A percentile compares a stretch with the other conserved stretches of the same genome.
Evolutionary conservation across 176 grass and related monocot species (phyloP).

Genomic region (Phyllostachys edulis): DNA sequence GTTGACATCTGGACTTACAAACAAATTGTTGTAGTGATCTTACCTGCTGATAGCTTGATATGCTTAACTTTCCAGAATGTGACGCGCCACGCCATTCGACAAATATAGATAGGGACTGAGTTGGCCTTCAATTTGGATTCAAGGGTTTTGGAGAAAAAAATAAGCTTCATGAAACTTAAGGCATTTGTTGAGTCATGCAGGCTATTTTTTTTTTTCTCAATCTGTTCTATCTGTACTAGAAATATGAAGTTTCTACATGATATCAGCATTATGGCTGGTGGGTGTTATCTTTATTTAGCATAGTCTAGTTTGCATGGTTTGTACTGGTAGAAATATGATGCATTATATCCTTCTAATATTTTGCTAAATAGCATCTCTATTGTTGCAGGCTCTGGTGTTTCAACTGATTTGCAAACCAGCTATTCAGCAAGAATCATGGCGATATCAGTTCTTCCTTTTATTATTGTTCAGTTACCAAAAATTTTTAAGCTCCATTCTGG

Average conservation of each 20-base stretch:
- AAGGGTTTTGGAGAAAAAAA: not conserved
- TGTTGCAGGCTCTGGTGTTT: slow-evolving; percentile 70
- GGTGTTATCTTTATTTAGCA: not conserved
- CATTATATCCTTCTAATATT: slow-evolving; percentile 3
- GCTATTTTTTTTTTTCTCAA: not conserved
- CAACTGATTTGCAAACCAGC: slow-evolving; percentile 77
- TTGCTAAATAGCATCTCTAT: slow-evolving; percentile 16
- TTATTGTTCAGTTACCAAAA: slow-evolving; percentile 79
- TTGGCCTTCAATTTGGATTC: not conserved
- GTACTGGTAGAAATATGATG: not conserved
- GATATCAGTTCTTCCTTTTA: slow-evolving; percentile 82
- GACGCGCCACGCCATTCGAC: not conserved
- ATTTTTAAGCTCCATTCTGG: slow-evolving; percentile 72
- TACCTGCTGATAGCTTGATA: not conserved
- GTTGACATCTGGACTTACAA: not conserved
- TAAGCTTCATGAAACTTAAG: not conserved
- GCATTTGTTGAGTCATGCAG: not conserved
- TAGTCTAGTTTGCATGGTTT: not conserved
- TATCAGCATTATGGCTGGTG: slow-evolving; percentile 1
- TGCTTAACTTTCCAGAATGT: not conserved
- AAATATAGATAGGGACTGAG: not conserved
- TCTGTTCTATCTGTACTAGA: not conserved
- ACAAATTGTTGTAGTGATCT: not conserved
- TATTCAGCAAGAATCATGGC: slow-evolving; percentile 85
- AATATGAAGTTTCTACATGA: slow-evolving; percentile 6